These are phyloP conservation scores for Trichoderma orchidacearum DNA, from an alignment of 495 filamentous ascomycete species.

Conservation along the genomic window DNA sequence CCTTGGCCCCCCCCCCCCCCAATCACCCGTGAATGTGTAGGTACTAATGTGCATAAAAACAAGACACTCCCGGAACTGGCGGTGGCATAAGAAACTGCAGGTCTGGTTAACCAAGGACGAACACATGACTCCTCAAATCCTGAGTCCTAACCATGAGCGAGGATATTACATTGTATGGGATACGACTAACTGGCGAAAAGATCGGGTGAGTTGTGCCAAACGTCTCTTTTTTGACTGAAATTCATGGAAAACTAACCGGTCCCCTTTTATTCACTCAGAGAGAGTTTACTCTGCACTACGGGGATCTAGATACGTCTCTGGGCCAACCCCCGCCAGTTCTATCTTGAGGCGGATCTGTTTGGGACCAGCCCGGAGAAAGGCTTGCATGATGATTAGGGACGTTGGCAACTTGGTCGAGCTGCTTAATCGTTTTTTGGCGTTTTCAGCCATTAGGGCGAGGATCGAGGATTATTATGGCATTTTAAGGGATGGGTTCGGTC, in stretches of 20 bases:
- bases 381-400: neutral
- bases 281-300: conserved; percentile 68
- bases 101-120: conserved; percentile 89
- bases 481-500: neutral
- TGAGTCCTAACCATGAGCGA: conserved; percentile 58
- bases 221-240: neutral
- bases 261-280: conserved; percentile 30
- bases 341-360: neutral
- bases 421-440: conserved; percentile 1
- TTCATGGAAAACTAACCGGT: conserved; percentile 7
- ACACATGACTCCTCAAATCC: conserved; percentile 49
- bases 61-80: conserved; percentile 62
- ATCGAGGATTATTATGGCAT: neutral
- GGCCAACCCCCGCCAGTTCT: neutral
- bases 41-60: conserved; percentile 7
- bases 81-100: conserved; percentile 79
- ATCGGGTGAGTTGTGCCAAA: conserved; percentile 47
- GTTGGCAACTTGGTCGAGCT: neutral
- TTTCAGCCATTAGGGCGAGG: neutral
- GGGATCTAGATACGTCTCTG: conserved; percentile 47
- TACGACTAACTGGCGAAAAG: conserved; percentile 67
- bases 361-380: neutral
- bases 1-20: no score
- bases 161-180: conserved; percentile 88
- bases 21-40: no score